Evolutionary conservation across 495 filamentous ascomycete genomes (phyloP).

Genomic region (Hypoxylon rickii): DNA sequence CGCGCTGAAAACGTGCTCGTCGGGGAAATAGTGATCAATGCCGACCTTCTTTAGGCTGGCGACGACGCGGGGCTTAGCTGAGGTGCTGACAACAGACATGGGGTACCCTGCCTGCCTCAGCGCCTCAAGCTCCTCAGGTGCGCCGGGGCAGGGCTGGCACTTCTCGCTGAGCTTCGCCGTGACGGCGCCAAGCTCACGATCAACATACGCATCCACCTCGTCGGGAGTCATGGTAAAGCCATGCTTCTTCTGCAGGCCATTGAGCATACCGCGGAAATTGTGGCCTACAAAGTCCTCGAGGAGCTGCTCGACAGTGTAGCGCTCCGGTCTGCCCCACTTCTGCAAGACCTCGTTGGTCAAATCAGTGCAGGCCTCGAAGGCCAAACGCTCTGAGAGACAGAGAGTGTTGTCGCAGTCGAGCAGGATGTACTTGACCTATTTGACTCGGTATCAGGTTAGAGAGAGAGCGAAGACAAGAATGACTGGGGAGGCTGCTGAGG

Average conservation of each 20-base stretch:
- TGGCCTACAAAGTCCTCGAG: slow-evolving; percentile 91
- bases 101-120: slow-evolving; percentile 67
- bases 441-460: slow-evolving; percentile 7
- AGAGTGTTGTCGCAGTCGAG: slow-evolving; percentile 99
- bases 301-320: slow-evolving; percentile 79
- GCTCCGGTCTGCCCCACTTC: slow-evolving; percentile 64
- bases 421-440: slow-evolving; percentile 79
- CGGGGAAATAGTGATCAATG: slow-evolving; percentile 78
- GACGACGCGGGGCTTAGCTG: slow-evolving; percentile 75
- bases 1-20: slow-evolving; percentile 78
- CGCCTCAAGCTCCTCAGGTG: slow-evolving; percentile 67
- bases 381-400: slow-evolving; percentile 86
- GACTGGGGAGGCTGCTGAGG: too few relatives aligned
- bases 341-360: slow-evolving; percentile 88
- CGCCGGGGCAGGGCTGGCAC: slow-evolving; percentile 71
- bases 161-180: slow-evolving; percentile 80
- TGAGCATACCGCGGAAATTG: slow-evolving; percentile 91
- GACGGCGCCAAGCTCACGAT: slow-evolving; percentile 79
- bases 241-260: slow-evolving; percentile 74
- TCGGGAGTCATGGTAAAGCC: slow-evolving; percentile 67
- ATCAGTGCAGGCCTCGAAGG: slow-evolving; percentile 93
- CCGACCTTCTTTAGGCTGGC: slow-evolving; percentile 81
- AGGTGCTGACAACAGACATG: slow-evolving; percentile 81
- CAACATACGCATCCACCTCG: slow-evolving; percentile 78
- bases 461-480: too few relatives aligned